These are phyloP conservation scores for Mycena vitilis DNA, from an alignment of 768 basidiomycete species.

Conservation along the genomic window DNA sequence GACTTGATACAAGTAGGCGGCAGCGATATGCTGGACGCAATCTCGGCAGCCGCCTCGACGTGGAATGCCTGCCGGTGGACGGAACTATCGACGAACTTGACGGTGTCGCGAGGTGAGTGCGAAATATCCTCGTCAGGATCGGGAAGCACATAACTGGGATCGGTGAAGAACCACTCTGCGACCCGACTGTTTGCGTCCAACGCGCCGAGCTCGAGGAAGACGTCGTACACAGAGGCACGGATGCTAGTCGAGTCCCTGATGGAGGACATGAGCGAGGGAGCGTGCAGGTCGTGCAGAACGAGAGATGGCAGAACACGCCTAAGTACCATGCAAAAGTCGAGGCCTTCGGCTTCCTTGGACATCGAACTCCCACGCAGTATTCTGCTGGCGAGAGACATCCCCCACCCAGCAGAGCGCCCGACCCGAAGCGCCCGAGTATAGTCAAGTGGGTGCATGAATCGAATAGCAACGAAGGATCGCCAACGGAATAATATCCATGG, in stretches of 20 bases:
- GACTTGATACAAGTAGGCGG: conserved; percentile 12
- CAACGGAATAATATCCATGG: no score
- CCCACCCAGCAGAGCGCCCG: no score
- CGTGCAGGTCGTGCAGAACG: not conserved
- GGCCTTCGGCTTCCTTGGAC: conserved; percentile 21
- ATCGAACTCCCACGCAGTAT: not conserved
- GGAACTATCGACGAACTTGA: conserved; percentile 15
- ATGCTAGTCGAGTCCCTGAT: conserved; percentile 39
- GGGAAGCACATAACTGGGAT: conserved; percentile 29
- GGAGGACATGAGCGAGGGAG: conserved; percentile 22
- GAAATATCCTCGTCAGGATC: conserved; percentile 11
- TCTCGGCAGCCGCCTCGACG: not conserved
- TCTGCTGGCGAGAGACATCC: no score
- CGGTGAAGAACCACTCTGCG: conserved; percentile 49
- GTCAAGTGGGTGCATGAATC: no score
- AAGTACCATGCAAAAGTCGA: conserved; percentile 11
- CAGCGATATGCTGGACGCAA: not conserved
- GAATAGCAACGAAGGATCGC: no score
- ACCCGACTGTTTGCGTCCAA: conserved; percentile 47
- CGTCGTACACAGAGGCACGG: conserved; percentile 48
- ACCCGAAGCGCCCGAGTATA: no score
- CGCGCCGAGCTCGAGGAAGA: conserved; percentile 47
- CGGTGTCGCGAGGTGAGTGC: conserved; percentile 6
- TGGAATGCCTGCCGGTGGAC: not conserved
- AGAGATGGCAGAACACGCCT: conserved; percentile 28